Evolutionary conservation across 2,329 filamentous ascomycete species (phyloP).

Genomic region (Aureobasidium sp.): DNA sequence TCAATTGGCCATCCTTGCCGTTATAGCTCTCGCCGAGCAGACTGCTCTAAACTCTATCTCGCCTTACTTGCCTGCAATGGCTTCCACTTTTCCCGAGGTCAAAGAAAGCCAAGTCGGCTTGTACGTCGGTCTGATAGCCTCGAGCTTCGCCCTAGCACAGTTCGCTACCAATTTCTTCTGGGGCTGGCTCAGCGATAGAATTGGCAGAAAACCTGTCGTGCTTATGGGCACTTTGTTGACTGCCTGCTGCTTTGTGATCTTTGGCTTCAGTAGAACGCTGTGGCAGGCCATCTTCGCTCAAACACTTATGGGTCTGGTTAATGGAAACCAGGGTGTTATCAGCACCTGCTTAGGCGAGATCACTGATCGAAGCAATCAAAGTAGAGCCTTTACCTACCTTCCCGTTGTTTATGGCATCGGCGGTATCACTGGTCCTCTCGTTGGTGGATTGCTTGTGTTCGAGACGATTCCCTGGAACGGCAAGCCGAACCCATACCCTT

Average conservation of each 20-base stretch:
- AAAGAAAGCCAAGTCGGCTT: slow-evolving; percentile 64
- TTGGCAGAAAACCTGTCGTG: slow-evolving; percentile 77
- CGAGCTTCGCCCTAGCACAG: slow-evolving; percentile 85
- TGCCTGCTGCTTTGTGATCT: slow-evolving; percentile 71
- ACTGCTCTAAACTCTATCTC: slow-evolving; percentile 95
- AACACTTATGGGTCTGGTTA: slow-evolving; percentile 82
- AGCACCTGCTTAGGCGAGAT: slow-evolving; percentile 92
- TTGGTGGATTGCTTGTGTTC: slow-evolving; percentile 79
- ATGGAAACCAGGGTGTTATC: slow-evolving; percentile 91
- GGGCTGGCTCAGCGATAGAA: slow-evolving; percentile 73
- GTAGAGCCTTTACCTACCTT: slow-evolving; percentile 84
- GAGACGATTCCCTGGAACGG: slow-evolving; percentile 49
- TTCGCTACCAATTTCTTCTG: slow-evolving; percentile 87
- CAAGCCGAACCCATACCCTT: slow-evolving; percentile 61
- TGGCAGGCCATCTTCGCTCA: slow-evolving; percentile 84
- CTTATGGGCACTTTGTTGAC: slow-evolving; percentile 76
- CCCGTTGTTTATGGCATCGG: slow-evolving; percentile 95
- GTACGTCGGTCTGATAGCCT: slow-evolving; percentile 86
- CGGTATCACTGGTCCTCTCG: slow-evolving; percentile 81
- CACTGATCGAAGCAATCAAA: slow-evolving; percentile 92
- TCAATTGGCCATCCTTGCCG: slow-evolving; percentile 76
- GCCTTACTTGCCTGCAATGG: slow-evolving; percentile 92
- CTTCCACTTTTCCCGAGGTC: slow-evolving; percentile 75
- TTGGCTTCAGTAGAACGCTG: slow-evolving; percentile 77
- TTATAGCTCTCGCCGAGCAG: slow-evolving; percentile 89